Base-by-base conservation (phyloP, 306 rosid species). In the Trichosanthes truncata region DNA sequence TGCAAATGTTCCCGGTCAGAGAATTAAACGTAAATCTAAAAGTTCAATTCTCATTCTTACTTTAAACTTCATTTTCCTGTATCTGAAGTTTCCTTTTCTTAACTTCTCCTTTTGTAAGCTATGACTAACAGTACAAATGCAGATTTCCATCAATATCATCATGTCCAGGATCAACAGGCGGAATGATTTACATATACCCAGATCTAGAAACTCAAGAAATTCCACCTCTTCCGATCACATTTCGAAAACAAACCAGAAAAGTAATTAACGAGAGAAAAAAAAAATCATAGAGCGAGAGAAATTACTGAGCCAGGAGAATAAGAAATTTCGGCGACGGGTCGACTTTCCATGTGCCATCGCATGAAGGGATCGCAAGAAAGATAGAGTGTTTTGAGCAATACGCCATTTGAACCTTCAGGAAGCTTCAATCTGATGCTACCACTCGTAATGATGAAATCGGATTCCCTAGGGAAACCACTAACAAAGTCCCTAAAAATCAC, bases 321-420 rank as follows among this genome's bases (percentile, higher is more conserved):
- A 77, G 60, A 79, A 17, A 0, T 31, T 15, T n/a, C n/a, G n/a
- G 59, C 33, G 35, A 5, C 8, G 3, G 12, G 23, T 41, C 15
- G 48, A 9, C 20, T 3, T 33, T 73, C 56, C 90, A 87, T 87
- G 14, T 81, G 82, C 60, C 0, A 0, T n/a, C 81, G 83, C 87
- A 85, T 85, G 76, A 55, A 87, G 35, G 90, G 90, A 59, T 87
- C 88, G 77, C 88, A 87, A 23, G 90, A 87, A 83, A 87, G 65
- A 78, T 87, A 87, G 61, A 87, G 84, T 10, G 84, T 87, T 68
- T 85, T 87, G 31, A 87, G 51, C 18, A 87, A 46, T 62, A 83
- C 59, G 11, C 84, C 86, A 7, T 38, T 57, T 20, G 85, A 87
- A 33, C 77, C 85, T 71, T 79, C 74, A 18, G 88, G 87, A 21